phyloP scores from a whole-genome alignment of 2,329 filamentous ascomycete species.

The Septoria linicola region DNA sequence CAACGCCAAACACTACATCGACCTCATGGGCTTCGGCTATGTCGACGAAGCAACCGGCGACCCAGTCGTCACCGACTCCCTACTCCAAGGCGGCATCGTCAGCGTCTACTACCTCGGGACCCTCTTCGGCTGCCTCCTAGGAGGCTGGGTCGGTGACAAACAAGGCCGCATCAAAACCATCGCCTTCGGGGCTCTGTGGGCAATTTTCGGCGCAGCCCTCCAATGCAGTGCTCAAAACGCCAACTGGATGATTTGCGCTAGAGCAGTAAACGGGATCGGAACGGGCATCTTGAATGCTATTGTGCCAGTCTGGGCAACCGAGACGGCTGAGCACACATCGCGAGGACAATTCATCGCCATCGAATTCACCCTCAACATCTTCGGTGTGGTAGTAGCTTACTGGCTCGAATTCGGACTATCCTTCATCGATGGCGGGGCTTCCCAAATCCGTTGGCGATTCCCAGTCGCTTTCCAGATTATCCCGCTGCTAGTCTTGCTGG shows the following conservation, averaged over 20 bases:
- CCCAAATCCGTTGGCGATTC: slow-evolving; percentile 44
- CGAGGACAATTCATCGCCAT: slow-evolving; percentile 51
- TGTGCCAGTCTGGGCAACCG: slow-evolving; percentile 69
- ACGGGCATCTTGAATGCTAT: slow-evolving; percentile 71
- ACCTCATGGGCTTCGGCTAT: slow-evolving; percentile 65
- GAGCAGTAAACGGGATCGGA: slow-evolving; percentile 49
- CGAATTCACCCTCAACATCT: slow-evolving; percentile 72
- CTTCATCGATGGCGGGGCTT: slow-evolving; percentile 27
- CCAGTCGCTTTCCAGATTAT: slow-evolving; percentile 70
- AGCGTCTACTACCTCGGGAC: slow-evolving; percentile 61
- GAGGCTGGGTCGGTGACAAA: slow-evolving; percentile 64
- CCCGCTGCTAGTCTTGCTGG: slow-evolving; percentile 47
- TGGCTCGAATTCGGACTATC: slow-evolving; percentile 42
- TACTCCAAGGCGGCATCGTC: slow-evolving; percentile 63
- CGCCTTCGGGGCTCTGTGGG: slow-evolving; percentile 53
- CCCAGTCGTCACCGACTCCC: slow-evolving; percentile 57
- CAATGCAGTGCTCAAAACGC: slow-evolving; percentile 66
- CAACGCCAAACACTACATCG: slow-evolving; percentile 62
- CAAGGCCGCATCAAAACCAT: slow-evolving; percentile 65
- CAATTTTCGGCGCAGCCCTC: slow-evolving; percentile 56
- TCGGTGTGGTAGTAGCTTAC: slow-evolving; percentile 55
- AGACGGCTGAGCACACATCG: slow-evolving; percentile 66
- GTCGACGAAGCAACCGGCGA: slow-evolving; percentile 41
- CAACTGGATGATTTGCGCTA: slow-evolving; percentile 58
- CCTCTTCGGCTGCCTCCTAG: slow-evolving; percentile 61